phyloP scores from a whole-genome alignment of 148 eudicot genomes.

The Linanthus parryae region DNA sequence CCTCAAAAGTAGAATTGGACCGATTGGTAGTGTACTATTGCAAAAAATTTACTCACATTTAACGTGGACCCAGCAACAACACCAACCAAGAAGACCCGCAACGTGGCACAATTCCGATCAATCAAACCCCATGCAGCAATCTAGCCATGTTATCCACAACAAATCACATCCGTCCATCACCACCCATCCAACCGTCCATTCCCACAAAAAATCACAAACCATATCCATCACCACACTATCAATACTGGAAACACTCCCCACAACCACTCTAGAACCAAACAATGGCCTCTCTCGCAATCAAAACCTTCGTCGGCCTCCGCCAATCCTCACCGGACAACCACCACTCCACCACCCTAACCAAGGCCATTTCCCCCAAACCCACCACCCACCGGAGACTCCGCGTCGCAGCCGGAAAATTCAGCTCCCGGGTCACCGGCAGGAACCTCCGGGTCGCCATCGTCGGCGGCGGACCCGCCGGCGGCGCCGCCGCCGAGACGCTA shows the following conservation, averaged over 20 bases:
- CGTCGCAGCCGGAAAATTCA: conserved; percentile 34
- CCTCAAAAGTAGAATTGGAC: too few species aligned
- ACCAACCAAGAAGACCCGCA: conserved; percentile 1
- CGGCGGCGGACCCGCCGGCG: conserved; percentile 98
- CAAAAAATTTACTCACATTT: too few species aligned
- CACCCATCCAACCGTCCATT: conserved; percentile 39
- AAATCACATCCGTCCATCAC: conserved; percentile 38
- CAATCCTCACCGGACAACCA: conserved; percentile 38
- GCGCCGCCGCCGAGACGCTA: conserved; percentile 83
- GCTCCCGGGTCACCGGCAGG: conserved; percentile 70
- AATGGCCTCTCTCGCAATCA: conserved; percentile 79
- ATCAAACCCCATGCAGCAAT: conserved; percentile 1
- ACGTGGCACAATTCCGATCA: conserved; percentile 8
- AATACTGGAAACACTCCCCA: conserved; percentile 4
- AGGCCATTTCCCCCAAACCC: conserved; percentile 22
- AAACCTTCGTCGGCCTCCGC: conserved; percentile 77
- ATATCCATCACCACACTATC: conserved; percentile 22
- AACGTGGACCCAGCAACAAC: too few species aligned
- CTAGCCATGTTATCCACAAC: conserved; percentile 30
- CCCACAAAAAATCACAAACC: conserved; percentile 31
- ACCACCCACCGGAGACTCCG: conserved; percentile 18
- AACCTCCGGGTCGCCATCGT: conserved; percentile 84
- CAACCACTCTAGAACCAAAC: not conserved
- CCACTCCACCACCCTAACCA: conserved; percentile 10
- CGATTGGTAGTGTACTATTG: too few species aligned